Evolutionary conservation across 169 alveolate species (phyloP).

Genomic region (Cryptosporidium meleagridis): DNA sequence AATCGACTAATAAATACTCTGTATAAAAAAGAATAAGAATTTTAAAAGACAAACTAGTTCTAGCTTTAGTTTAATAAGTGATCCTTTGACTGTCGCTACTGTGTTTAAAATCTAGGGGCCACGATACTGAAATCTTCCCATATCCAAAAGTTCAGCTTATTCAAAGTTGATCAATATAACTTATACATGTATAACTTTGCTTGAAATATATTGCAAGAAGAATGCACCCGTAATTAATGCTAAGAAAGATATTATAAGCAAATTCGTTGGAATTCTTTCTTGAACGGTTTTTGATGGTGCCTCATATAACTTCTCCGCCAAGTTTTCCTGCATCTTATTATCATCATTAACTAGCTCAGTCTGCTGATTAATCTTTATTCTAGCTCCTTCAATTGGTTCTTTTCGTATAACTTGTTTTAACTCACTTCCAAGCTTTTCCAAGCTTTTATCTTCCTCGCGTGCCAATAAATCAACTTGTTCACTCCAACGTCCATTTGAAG

Average conservation of each 20-base stretch:
- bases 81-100: background rate
- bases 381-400: background rate
- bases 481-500: slow-evolving; percentile 35
- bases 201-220: slow-evolving; percentile 37
- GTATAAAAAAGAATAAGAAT: background rate
- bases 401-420: background rate
- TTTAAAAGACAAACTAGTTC: background rate
- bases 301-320: background rate
- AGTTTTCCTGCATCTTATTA: background rate
- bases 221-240: slow-evolving; percentile 38
- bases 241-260: slow-evolving; percentile 35
- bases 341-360: background rate
- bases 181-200: background rate
- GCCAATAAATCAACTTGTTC: slow-evolving; percentile 22
- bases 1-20: background rate
- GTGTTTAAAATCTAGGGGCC: background rate
- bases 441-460: slow-evolving; percentile 1
- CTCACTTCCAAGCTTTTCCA: background rate
- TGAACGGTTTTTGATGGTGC: background rate
- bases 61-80: background rate
- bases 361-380: background rate
- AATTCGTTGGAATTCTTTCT: slow-evolving; percentile 1
- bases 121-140: background rate
- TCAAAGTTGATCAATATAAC: background rate
- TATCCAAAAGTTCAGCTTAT: background rate